These are phyloP conservation scores for Streptanthus diversifolius DNA, from an alignment of 345 rosid species.

Conservation along the genomic window DNA sequence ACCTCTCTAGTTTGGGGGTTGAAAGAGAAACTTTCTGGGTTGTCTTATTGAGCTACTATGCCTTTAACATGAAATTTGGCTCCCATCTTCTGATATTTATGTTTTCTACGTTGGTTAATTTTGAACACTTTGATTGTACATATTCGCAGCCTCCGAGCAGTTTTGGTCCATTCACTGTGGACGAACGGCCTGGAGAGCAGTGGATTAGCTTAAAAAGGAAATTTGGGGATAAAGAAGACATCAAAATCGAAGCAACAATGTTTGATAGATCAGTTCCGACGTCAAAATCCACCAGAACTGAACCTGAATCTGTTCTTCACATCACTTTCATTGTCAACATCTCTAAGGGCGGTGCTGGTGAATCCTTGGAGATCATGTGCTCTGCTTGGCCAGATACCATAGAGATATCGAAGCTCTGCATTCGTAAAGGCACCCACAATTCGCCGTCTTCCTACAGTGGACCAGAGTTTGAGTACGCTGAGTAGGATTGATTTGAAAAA, in stretches of 20 bases:
- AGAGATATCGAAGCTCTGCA: constrained; percentile 53
- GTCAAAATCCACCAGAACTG: constrained; percentile 33
- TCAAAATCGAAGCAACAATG: constrained; percentile 82
- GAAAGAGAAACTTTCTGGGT: not conserved
- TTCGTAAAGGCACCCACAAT: constrained; percentile 36
- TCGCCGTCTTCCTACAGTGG: constrained; percentile 46
- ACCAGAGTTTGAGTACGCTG: constrained; percentile 70
- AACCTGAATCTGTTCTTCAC: constrained; percentile 50
- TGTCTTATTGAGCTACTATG: not conserved
- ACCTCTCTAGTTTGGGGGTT: not conserved
- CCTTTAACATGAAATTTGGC: not conserved
- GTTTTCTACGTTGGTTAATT: not conserved
- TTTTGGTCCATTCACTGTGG: constrained; percentile 52
- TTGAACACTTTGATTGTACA: not conserved
- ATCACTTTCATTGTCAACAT: constrained; percentile 64
- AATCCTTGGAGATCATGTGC: constrained; percentile 65
- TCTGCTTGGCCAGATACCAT: constrained; percentile 80
- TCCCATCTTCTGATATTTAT: not conserved
- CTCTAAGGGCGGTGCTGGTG: constrained; percentile 46
- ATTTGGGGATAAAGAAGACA: constrained; percentile 61
- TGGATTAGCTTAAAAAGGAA: constrained; percentile 71
- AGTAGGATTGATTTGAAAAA: not conserved
- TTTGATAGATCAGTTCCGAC: constrained; percentile 61
- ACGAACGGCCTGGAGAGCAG: constrained; percentile 79
- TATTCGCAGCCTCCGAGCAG: constrained; percentile 48